Base-by-base conservation (phyloP, 257 asterid genomes). In the Penstemon davidsonii region DNA sequence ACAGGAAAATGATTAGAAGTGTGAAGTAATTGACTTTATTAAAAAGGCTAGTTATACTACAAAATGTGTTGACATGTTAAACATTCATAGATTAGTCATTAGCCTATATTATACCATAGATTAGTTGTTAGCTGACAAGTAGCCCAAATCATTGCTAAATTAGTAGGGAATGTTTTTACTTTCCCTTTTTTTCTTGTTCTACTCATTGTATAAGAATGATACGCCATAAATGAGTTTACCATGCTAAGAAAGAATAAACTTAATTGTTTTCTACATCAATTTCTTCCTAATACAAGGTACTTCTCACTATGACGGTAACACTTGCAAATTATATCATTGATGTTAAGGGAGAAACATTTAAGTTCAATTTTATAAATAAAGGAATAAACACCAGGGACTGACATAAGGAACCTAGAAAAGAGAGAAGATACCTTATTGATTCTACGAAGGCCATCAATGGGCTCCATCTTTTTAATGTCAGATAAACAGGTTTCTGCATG, bases 391-490 rank as follows among this genome's bases (percentile, higher is more conserved):
- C 54, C 49, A 57, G 18, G 55, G 53, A 64, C 45, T 56, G 33
- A 25, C 33, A 2, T 25, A 25, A 25, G 33, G 58, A 60, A 67
- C 53, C 15, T 58, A 72, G 59, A 70, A 73, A 68, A 76, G 64
- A 70, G 67, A 63, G 62, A 74, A 11, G 41, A 62, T 88, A 91
- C 99, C 97, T 94, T 94, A 75, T 79, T 86, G 78, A 91, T 77
- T 79, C 96, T 76, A 70, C 76, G 74, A 67, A 94, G 68, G 72
- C 99, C 99, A 80, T 94, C 99, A 76, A 94, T 94, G 11, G 99
- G 97, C 78, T 94, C 99, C 99, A 94, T 94, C 78, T 82, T 91
- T 81, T 82, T 88, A 78, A 87, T 62, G 79, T 94, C 95, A 66
- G 88, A 81, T 74, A 94, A 79, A 78, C 99, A 91, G 71, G 99